phyloP scores from a whole-genome alignment of 169 alveolate species.

The Plasmodium cynomolgi region DNA sequence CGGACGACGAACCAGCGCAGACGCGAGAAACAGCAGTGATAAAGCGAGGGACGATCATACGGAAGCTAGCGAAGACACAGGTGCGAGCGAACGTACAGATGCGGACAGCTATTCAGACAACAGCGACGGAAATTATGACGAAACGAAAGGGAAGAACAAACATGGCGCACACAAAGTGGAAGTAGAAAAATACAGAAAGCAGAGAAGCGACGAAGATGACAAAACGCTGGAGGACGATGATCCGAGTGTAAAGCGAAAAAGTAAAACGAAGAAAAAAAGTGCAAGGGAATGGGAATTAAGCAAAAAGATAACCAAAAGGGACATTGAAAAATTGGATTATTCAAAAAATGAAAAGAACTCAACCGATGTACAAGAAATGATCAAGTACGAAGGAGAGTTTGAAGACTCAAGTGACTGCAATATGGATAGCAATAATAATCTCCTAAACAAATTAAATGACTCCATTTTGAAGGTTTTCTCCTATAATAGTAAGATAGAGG shows the following conservation, averaged over 20 bases:
- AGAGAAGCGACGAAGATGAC: constrained; percentile 12
- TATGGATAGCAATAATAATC: constrained; percentile 3
- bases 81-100: neutral
- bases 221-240: neutral
- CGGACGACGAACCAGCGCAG: neutral
- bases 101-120: neutral
- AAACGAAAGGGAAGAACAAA: neutral
- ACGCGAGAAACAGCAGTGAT: neutral
- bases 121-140: neutral
- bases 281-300: constrained; percentile 74
- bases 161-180: neutral
- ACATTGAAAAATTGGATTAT: constrained; percentile 55
- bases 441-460: constrained; percentile 81
- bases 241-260: neutral
- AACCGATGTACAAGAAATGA: constrained; percentile 4
- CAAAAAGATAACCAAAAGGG: constrained; percentile 36
- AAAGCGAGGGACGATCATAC: neutral
- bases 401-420: constrained; percentile 68
- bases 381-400: constrained; percentile 44
- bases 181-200: constrained; percentile 5
- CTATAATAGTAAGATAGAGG: constrained; percentile 87
- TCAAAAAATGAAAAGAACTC: constrained; percentile 19
- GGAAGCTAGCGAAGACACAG: neutral
- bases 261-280: constrained; percentile 47
- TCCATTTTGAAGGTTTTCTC: constrained; percentile 87